A percentile compares a stretch with the other conserved stretches of the same genome.
Conservation (phyloP, 345 rosid genomes). For the Melaleuca alternifolia region DNA sequence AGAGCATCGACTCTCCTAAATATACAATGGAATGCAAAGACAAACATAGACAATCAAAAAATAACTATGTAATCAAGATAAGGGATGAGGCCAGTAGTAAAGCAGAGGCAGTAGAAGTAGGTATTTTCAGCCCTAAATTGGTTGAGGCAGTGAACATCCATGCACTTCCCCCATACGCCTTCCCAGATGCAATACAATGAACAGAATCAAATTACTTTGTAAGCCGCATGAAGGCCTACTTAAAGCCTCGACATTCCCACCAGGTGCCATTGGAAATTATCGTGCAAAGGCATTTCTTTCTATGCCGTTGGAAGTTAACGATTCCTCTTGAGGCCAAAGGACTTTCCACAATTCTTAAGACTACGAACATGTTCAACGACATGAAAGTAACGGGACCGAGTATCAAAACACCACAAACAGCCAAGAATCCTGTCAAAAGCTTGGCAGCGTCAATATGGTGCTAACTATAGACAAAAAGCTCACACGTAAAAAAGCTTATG, state of each 20-base stretch:
- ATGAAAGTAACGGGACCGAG: slow-evolving; percentile 31
- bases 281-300: background rate
- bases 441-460: slow-evolving; percentile 18
- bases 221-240: background rate
- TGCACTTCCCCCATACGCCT: background rate
- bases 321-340: slow-evolving; percentile 20
- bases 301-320: no score
- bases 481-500: slow-evolving; percentile 1
- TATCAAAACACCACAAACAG: slow-evolving; percentile 24
- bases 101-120: background rate
- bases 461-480: slow-evolving; percentile 6
- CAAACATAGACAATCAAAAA: background rate
- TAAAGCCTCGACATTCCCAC: background rate
- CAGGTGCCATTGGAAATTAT: background rate
- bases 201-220: background rate
- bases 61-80: background rate
- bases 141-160: background rate
- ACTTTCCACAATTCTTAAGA: slow-evolving; percentile 5
- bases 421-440: slow-evolving; percentile 42
- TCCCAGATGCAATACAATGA: background rate
- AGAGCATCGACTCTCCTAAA: background rate
- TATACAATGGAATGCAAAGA: background rate
- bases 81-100: background rate
- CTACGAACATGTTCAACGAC: slow-evolving; percentile 19
- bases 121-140: background rate